These are phyloP conservation scores for Penicillium canariense DNA, from an alignment of 495 filamentous ascomycete species.

Conservation along the genomic window DNA sequence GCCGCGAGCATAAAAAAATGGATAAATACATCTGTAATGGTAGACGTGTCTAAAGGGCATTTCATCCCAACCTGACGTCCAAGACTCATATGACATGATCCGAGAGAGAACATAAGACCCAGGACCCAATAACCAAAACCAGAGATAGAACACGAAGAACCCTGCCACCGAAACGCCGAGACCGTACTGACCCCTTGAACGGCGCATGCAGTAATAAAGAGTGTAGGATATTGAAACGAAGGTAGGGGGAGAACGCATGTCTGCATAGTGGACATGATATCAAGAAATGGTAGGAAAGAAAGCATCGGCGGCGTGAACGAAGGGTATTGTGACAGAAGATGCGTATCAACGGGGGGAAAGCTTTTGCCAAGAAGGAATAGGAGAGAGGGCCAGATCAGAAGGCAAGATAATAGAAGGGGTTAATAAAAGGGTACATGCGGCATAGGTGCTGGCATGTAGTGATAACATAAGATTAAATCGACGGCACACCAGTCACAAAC, in stretches of 20 bases:
- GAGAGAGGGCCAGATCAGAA: conserved; percentile 3
- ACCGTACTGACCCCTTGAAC: neutral
- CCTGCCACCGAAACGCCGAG: conserved; percentile 14
- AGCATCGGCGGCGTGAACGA: conserved; percentile 1
- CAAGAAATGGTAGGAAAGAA: neutral
- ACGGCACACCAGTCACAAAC: conserved; percentile 1
- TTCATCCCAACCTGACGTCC: conserved; percentile 1
- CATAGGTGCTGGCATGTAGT: neutral
- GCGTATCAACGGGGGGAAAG: conserved; percentile 20
- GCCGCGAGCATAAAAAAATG: conserved; percentile 3
- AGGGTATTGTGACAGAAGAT: conserved; percentile 25
- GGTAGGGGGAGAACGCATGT: neutral
- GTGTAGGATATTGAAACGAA: conserved; percentile 1
- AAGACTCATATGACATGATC: neutral
- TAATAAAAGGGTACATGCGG: neutral
- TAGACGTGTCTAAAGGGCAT: conserved; percentile 8
- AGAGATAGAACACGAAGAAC: neutral
- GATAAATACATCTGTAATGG: conserved; percentile 18
- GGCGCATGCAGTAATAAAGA: conserved; percentile 19
- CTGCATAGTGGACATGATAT: conserved; percentile 6
- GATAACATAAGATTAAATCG: neutral
- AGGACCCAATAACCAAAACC: neutral
- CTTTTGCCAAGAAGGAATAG: conserved; percentile 20
- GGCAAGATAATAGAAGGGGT: conserved; percentile 2
- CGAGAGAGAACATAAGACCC: neutral